Conservation (phyloP, 2,329 filamentous ascomycete genomes). For the Ophiostoma piceae region DNA sequence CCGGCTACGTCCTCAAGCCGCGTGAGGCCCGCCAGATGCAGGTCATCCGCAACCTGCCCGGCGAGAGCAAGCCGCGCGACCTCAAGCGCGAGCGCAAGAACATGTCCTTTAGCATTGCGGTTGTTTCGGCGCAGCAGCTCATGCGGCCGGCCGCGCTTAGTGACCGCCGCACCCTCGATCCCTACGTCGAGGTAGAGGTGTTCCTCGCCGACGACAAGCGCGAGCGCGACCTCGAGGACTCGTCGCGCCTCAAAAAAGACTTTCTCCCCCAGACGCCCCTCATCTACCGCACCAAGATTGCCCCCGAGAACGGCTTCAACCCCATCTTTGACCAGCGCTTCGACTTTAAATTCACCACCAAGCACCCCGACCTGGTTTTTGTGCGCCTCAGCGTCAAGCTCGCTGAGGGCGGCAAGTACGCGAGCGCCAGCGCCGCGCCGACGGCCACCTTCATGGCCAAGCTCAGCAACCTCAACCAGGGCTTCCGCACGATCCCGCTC, state of each 20-base stretch:
- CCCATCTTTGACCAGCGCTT: conserved; percentile 78
- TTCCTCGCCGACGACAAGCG: conserved; percentile 90
- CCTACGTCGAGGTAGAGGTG: conserved; percentile 91
- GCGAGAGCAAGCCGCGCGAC: conserved; percentile 38
- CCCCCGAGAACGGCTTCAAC: conserved; percentile 88
- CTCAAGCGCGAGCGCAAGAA: conserved; percentile 73
- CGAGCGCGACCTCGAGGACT: conserved; percentile 63
- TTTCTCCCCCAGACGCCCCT: conserved; percentile 20
- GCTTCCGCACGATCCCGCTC: conserved; percentile 86
- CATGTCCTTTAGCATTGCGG: conserved; percentile 77
- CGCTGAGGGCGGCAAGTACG: conserved; percentile 68
- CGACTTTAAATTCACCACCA: conserved; percentile 80
- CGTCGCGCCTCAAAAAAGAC: conserved; percentile 49
- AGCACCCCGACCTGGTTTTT: conserved; percentile 88
- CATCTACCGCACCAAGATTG: conserved; percentile 66
- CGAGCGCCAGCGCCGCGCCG: conserved; percentile 53
- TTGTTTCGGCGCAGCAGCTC: conserved; percentile 91
- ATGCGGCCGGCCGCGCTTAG: conserved; percentile 64
- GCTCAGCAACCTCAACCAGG: conserved; percentile 79
- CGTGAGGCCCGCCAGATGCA: conserved; percentile 71
- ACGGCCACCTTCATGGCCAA: conserved; percentile 89
- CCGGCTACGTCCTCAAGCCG: conserved; percentile 92
- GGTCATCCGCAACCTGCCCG: conserved; percentile 53
- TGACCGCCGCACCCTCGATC: conserved; percentile 65
- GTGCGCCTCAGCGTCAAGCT: conserved; percentile 90